Percentiles rank a stretch among this genome's conserved stretches.
phyloP scores from a whole-genome alignment of 2,329 filamentous ascomycete genomes.

The Pseudopithomyces maydicus region DNA sequence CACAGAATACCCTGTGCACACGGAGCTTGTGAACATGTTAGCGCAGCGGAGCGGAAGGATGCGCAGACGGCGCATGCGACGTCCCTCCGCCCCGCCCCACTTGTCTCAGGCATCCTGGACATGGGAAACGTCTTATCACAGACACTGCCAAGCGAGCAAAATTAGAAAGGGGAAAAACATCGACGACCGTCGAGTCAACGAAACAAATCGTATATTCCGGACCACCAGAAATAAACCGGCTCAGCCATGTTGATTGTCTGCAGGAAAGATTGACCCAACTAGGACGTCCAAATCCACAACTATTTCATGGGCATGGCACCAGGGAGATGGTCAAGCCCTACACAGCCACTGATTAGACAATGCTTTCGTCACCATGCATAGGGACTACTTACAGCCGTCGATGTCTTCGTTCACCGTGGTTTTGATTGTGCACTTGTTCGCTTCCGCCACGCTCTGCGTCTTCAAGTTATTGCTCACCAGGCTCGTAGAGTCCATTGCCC shows the following conservation, averaged over 20 bases:
- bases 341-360: not conserved
- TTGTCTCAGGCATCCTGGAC: not conserved
- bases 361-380: not conserved
- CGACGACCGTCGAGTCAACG: not conserved
- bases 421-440: slow-evolving; percentile 10
- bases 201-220: not conserved
- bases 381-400: slow-evolving; percentile 13
- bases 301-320: slow-evolving; percentile 1
- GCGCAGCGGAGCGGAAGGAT: slow-evolving; percentile 4
- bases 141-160: not conserved
- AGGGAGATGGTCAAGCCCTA: slow-evolving; percentile 8
- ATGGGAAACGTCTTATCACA: not conserved
- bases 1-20: not conserved
- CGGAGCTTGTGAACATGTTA: slow-evolving; percentile 1
- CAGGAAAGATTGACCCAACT: not conserved
- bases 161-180: not conserved
- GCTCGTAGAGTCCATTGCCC: slow-evolving; percentile 24
- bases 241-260: not conserved
- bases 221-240: too few relatives aligned
- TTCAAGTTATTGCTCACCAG: slow-evolving; percentile 29
- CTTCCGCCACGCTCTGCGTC: slow-evolving; percentile 16
- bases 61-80: not conserved
- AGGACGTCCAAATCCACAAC: not conserved
- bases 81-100: not conserved
- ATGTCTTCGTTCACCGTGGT: slow-evolving; percentile 3